phyloP scores from a whole-genome alignment of 148 eudicot genomes.

The Rhododendron vialii region DNA sequence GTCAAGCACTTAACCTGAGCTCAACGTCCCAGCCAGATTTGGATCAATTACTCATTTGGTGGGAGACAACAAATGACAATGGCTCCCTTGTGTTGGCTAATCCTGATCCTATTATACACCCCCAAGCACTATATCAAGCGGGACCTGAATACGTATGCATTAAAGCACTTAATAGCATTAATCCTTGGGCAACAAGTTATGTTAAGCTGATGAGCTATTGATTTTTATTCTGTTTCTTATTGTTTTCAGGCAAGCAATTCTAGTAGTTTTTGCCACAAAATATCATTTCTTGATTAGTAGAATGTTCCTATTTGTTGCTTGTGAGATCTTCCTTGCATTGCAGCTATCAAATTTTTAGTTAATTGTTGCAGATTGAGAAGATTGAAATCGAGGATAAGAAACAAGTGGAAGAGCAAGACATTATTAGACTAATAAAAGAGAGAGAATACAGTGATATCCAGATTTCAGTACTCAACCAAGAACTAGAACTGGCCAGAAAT shows the following conservation, averaged over 20 bases:
- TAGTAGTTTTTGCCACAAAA: neutral
- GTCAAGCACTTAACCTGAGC: neutral
- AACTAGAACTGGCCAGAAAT: conserved; percentile 42
- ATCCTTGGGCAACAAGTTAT: neutral
- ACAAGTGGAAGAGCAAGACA: conserved; percentile 52
- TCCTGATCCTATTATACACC: neutral
- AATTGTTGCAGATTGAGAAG: conserved; percentile 62
- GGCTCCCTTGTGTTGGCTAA: neutral
- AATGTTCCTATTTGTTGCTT: neutral
- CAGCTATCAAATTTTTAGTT: neutral
- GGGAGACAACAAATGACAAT: neutral
- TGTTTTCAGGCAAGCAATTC: neutral
- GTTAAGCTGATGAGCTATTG: neutral
- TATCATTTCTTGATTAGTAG: neutral
- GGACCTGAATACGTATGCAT: neutral
- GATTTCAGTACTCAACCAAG: conserved; percentile 46
- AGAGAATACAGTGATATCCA: conserved; percentile 48
- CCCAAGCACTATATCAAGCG: neutral
- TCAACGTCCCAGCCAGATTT: neutral
- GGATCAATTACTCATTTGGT: neutral
- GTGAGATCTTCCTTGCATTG: conserved; percentile 6
- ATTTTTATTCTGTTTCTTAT: neutral
- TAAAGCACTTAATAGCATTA: neutral
- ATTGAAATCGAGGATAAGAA: conserved; percentile 58
- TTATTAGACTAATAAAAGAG: conserved; percentile 49